These are phyloP conservation scores for Stevia rebaudiana DNA, from an alignment of 140 eudicot species.

Conservation along the genomic window DNA sequence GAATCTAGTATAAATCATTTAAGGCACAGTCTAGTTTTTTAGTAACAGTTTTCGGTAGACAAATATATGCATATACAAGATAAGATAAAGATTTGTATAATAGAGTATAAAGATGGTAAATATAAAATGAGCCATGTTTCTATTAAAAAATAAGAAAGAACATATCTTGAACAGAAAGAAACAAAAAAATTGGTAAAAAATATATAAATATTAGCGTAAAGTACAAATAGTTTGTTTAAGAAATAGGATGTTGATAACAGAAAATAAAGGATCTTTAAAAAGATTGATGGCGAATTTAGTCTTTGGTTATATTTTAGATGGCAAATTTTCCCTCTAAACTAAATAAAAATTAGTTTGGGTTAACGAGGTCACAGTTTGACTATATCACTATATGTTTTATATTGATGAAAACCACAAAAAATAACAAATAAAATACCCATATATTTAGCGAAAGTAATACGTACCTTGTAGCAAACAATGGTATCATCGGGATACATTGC, in stretches of 20 bases:
- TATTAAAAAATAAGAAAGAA: background rate
- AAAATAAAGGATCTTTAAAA: background rate
- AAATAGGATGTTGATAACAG: background rate
- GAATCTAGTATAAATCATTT: background rate
- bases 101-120: background rate
- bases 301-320: background rate
- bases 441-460: background rate
- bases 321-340: background rate
- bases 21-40: background rate
- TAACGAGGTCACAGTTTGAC: constrained; percentile 16
- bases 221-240: background rate
- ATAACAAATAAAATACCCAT: background rate
- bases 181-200: background rate
- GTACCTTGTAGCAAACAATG: constrained; percentile 90
- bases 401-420: background rate
- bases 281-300: background rate
- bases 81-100: background rate
- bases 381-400: background rate
- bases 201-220: too few species aligned
- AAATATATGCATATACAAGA: background rate
- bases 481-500: constrained; percentile 99
- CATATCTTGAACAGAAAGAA: background rate
- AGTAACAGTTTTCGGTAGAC: background rate
- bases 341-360: background rate
- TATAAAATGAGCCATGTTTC: background rate